Evolutionary conservation across 345 rosid species (phyloP).

Genomic region (Odontarrhena argentea): DNA sequence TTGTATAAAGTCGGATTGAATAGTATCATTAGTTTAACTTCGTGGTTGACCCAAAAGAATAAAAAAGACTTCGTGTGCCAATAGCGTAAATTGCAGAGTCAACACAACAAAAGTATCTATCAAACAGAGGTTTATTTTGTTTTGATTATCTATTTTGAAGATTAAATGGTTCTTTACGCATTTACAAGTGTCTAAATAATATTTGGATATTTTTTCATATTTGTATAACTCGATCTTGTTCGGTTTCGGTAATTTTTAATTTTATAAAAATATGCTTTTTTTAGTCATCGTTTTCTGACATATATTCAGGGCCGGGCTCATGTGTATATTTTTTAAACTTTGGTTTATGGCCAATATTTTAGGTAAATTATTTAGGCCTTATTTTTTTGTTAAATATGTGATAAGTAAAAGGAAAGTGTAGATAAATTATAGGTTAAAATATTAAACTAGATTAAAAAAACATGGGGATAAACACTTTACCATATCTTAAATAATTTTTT

Average conservation of each 20-base stretch:
- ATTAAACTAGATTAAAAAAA: no score
- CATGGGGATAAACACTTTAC: no score
- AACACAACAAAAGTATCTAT: constrained; percentile 22
- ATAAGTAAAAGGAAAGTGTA: no score
- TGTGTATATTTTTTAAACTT: no score
- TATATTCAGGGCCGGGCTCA: no score
- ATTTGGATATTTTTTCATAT: constrained; percentile 23
- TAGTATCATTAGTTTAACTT: no score
- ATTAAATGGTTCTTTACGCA: constrained; percentile 26
- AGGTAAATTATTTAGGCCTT: no score
- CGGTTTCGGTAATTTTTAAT: not conserved
- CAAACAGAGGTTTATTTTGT: constrained; percentile 6
- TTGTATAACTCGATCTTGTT: not conserved
- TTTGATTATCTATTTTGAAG: not conserved
- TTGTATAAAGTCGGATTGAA: no score
- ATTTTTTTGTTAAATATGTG: no score
- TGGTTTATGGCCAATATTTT: no score
- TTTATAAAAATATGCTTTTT: not conserved
- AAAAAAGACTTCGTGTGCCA: constrained; percentile 23
- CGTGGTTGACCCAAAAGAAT: not conserved
- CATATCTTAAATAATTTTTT: no score
- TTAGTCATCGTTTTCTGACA: constrained; percentile 4
- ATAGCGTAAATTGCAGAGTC: constrained; percentile 35
- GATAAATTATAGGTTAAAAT: no score
- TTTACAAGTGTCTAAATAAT: not conserved